Evolutionary conservation across 163 green algal genomes (phyloP).

Genomic region (Prototheca wickerhamii): DNA sequence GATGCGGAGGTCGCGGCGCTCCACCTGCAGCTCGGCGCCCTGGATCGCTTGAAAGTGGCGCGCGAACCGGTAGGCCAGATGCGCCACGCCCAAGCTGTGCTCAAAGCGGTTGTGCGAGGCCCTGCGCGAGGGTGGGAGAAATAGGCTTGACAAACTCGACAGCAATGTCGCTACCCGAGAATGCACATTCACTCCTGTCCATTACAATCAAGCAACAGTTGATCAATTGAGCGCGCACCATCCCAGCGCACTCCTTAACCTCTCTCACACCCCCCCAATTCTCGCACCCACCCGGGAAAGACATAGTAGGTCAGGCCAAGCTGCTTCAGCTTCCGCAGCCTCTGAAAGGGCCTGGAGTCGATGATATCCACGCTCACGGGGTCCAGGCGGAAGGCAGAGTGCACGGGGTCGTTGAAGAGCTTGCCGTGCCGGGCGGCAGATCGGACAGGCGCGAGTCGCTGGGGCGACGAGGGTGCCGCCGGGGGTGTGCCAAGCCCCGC

Average conservation of each 20-base stretch:
- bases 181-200: too few species aligned
- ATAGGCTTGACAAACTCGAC: not conserved
- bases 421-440: conserved; percentile 7
- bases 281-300: conserved; percentile 24
- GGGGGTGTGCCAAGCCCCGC: not conserved
- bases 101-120: conserved; percentile 58
- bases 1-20: conserved; percentile 26
- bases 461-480: not conserved
- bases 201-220: too few species aligned
- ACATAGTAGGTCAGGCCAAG: conserved; percentile 71
- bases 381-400: conserved; percentile 42
- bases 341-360: conserved; percentile 77
- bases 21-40: conserved; percentile 32
- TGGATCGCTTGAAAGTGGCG: conserved; percentile 30
- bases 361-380: conserved; percentile 45
- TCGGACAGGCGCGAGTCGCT: too few species aligned
- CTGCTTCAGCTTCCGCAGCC: conserved; percentile 76
- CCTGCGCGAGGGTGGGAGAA: not conserved
- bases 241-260: not conserved
- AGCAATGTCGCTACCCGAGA: not conserved
- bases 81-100: conserved; percentile 57
- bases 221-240: too few species aligned
- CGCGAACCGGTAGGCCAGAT: conserved; percentile 40
- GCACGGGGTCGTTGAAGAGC: conserved; percentile 47
- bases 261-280: not conserved